Conservation (phyloP, 164 flowering plant genomes). For the Stephania japonica region DNA sequence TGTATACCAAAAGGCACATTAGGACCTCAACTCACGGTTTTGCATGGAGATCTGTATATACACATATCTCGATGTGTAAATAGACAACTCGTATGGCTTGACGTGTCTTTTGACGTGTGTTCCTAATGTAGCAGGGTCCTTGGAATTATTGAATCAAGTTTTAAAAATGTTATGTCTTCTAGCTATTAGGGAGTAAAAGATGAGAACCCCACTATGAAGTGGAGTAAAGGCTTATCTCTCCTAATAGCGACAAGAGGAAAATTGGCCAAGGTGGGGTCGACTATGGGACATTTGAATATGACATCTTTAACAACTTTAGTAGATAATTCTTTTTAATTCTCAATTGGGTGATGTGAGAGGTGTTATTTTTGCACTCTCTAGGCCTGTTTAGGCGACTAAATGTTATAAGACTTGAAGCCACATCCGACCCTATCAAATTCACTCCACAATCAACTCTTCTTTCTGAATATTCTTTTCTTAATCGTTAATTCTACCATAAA, state of each 20-base stretch:
- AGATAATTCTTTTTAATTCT: conserved; percentile 26
- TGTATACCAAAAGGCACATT: no score
- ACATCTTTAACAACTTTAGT: conserved; percentile 7
- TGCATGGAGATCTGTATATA: no score
- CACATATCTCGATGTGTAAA: no score
- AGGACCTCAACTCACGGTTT: no score
- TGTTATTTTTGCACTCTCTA: neutral
- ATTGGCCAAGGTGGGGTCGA: conserved; percentile 26
- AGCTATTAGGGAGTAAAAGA: conserved; percentile 22
- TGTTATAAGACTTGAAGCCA: neutral
- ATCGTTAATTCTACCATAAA: no score
- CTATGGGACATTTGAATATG: conserved; percentile 9
- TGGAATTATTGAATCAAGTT: no score
- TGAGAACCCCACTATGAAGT: neutral
- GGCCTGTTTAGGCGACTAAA: neutral
- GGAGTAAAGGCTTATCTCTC: conserved; percentile 28
- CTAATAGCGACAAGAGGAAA: conserved; percentile 26
- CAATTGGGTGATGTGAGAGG: conserved; percentile 1
- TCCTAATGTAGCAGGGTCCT: no score
- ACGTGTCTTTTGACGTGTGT: no score
- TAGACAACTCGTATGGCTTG: no score
- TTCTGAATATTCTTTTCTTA: neutral
- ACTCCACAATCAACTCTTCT: neutral
- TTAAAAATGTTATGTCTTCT: no score
- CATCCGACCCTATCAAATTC: neutral